Percentiles rank a stretch among this genome's conserved stretches.
These are phyloP conservation scores for Mucor piriformis DNA, from an alignment of 371 early-diverging fungal species.

Conservation along the genomic window DNA sequence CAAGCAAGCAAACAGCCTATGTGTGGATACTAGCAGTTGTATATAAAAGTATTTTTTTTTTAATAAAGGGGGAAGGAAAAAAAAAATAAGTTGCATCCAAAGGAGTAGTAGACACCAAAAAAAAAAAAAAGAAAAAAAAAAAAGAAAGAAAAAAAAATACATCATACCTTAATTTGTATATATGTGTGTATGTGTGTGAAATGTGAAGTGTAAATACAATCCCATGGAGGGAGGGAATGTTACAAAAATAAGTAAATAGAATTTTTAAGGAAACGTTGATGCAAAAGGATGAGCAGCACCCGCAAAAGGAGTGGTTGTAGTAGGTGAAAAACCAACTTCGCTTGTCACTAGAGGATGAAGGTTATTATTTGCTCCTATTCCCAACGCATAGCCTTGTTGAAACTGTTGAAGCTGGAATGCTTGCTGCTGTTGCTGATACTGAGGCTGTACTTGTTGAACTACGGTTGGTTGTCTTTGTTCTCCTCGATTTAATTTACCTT, in stretches of 20 bases:
- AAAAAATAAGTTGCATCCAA: no score
- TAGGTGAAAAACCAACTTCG: not conserved
- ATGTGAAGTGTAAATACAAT: not conserved
- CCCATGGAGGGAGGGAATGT: not conserved
- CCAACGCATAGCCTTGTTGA: not conserved
- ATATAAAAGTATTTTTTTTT: no score
- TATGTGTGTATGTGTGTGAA: not conserved
- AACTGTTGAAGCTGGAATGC: not conserved
- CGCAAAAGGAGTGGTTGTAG: constrained; percentile 1
- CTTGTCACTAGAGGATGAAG: constrained; percentile 9
- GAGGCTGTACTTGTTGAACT: not conserved
- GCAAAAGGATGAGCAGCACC: constrained; percentile 1
- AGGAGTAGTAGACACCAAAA: not conserved
- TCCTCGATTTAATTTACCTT: constrained; percentile 75
- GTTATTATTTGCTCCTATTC: not conserved
- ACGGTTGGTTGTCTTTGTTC: constrained; percentile 27
- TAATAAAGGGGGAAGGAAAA: no score
- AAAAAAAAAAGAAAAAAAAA: not conserved
- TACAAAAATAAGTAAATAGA: not conserved
- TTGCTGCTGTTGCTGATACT: not conserved
- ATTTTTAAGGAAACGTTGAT: constrained; percentile 1
- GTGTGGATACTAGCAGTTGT: no score
- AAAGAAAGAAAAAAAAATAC: not conserved
- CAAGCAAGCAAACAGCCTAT: no score
- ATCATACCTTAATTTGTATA: not conserved